These are phyloP conservation scores for Stromatinia cepivora DNA, from an alignment of 2,329 filamentous ascomycete genomes.

Conservation along the genomic window DNA sequence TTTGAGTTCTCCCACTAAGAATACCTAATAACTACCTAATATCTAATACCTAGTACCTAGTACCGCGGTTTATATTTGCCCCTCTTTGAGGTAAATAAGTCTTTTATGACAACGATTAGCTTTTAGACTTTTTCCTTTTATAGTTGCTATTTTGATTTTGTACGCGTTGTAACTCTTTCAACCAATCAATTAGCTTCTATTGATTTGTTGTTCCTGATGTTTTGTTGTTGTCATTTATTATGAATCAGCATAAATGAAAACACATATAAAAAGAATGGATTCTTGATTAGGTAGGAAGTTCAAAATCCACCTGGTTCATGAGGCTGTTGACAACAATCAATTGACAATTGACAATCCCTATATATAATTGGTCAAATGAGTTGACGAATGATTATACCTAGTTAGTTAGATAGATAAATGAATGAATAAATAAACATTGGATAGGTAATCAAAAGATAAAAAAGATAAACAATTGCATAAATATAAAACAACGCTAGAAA, in stretches of 20 bases:
- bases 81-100: background rate
- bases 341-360: background rate
- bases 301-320: background rate
- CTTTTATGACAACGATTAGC: background rate
- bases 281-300: background rate
- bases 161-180: background rate
- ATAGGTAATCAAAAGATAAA: background rate
- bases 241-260: constrained; percentile 9
- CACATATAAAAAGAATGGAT: background rate
- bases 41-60: background rate
- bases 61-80: background rate
- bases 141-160: constrained; percentile 14
- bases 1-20: background rate
- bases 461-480: background rate
- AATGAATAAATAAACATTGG: background rate
- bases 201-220: constrained; percentile 4
- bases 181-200: background rate
- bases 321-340: constrained; percentile 3
- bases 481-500: constrained; percentile 3
- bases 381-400: background rate
- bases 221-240: background rate
- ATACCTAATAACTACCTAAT: background rate
- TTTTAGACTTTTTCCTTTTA: background rate
- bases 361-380: background rate
- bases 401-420: background rate